Percentiles rank a stretch among this genome's conserved stretches.
Evolutionary conservation across 1,139 yeast genomes (phyloP).

Genomic region (Blastobotrys proliferans): DNA sequence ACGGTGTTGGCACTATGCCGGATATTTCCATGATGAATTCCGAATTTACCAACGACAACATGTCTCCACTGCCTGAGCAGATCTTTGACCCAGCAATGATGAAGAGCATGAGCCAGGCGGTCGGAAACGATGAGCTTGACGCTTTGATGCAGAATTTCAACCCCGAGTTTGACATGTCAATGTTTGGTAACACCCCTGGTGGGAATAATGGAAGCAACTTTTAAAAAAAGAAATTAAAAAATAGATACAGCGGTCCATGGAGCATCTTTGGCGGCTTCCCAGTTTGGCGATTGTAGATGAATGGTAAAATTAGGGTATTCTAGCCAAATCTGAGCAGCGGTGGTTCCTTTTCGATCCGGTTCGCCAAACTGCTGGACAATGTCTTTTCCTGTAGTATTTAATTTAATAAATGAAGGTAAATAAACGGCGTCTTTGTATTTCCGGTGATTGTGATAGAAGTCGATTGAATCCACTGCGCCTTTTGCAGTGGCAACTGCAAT

Average conservation of each 20-base stretch:
- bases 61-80: no score
- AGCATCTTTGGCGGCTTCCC: constrained; percentile 27
- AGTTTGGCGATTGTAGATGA: constrained; percentile 24
- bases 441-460: constrained; percentile 23
- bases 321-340: constrained; percentile 29
- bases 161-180: constrained; percentile 7
- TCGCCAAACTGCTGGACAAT: constrained; percentile 28
- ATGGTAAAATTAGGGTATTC: constrained; percentile 26
- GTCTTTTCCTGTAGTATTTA: constrained; percentile 23
- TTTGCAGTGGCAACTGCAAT: constrained; percentile 22
- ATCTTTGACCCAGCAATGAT: constrained; percentile 9
- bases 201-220: background rate
- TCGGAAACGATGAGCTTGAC: constrained; percentile 27
- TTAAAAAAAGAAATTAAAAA: constrained; percentile 8
- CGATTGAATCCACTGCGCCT: constrained; percentile 23
- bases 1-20: no score
- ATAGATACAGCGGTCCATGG: constrained; percentile 25
- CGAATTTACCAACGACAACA: no score
- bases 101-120: constrained; percentile 15
- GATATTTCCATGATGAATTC: no score
- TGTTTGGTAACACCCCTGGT: background rate
- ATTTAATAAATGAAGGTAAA: constrained; percentile 20
- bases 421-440: constrained; percentile 11
- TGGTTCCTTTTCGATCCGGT: constrained; percentile 30
- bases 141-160: constrained; percentile 22